Percentiles rank a stretch among this genome's conserved stretches.
phyloP scores from a whole-genome alignment of 257 asterid genomes.

The Avicennia marina region DNA sequence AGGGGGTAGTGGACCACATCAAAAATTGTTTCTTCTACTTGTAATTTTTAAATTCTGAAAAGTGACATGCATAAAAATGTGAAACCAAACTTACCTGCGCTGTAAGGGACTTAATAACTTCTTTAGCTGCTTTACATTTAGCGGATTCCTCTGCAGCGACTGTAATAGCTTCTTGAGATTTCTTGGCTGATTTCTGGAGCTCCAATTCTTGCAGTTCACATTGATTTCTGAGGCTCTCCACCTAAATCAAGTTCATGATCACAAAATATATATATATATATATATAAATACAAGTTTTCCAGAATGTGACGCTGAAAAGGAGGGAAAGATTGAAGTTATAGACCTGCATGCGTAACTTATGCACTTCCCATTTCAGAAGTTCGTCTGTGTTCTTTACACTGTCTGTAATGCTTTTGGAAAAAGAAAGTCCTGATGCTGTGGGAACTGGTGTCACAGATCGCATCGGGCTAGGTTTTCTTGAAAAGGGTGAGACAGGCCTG shows the following conservation, averaged over 20 bases:
- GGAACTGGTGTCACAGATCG: conserved; percentile 93
- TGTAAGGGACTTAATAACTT: conserved; percentile 84
- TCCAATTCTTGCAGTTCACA: conserved; percentile 80
- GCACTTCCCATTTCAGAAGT: conserved; percentile 78
- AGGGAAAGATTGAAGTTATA: background rate
- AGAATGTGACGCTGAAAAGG: background rate
- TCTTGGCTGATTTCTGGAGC: conserved; percentile 65
- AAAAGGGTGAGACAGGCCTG: conserved; percentile 89
- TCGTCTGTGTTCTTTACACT: conserved; percentile 86
- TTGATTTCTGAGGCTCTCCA: conserved; percentile 36
- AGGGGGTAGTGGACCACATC: too few relatives aligned
- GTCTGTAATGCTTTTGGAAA: conserved; percentile 69
- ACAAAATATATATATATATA: conserved; percentile 3
- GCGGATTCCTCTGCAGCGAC: conserved; percentile 88
- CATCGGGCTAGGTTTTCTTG: conserved; percentile 84
- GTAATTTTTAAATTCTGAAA: too few relatives aligned
- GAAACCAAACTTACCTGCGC: conserved; percentile 59
- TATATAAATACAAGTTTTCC: too few relatives aligned
- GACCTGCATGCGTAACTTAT: conserved; percentile 77
- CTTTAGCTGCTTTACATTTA: conserved; percentile 92
- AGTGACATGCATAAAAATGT: too few relatives aligned
- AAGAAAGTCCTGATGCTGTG: conserved; percentile 84
- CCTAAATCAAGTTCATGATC: conserved; percentile 37
- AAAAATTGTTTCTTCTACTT: too few relatives aligned
- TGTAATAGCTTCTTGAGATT: conserved; percentile 76